Conservation (phyloP, 2,329 filamentous ascomycete species). For the Xylaria sp. region DNA sequence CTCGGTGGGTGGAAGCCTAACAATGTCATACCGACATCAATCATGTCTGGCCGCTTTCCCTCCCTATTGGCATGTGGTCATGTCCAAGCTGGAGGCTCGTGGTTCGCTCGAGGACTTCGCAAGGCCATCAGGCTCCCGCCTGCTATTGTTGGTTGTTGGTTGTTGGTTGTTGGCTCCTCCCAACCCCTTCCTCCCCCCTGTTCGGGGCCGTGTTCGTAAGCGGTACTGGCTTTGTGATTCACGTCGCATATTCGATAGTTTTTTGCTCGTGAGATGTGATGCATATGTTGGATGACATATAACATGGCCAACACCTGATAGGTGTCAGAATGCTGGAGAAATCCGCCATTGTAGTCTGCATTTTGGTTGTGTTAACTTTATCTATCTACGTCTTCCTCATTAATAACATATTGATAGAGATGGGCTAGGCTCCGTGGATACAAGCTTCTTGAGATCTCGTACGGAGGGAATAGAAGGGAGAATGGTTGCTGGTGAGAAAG, state of each 20-base stretch:
- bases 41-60: neutral
- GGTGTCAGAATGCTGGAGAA: too few relatives aligned
- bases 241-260: neutral
- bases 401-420: too few relatives aligned
- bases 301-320: neutral
- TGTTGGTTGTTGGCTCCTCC: too few relatives aligned
- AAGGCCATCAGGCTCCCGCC: conserved; percentile 5
- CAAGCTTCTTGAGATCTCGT: too few relatives aligned
- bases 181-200: neutral
- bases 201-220: neutral
- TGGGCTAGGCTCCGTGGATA: too few relatives aligned
- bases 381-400: too few relatives aligned
- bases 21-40: neutral
- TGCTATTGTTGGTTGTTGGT: neutral
- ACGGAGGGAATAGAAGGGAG: too few relatives aligned
- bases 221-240: neutral
- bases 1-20: conserved; percentile 11
- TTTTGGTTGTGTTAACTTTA: too few relatives aligned
- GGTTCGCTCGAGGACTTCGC: neutral
- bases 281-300: neutral
- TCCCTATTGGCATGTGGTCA: neutral
- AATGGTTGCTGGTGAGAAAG: too few relatives aligned
- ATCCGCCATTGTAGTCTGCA: too few relatives aligned
- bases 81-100: neutral
- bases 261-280: neutral